Evolutionary conservation across 2,329 filamentous ascomycete genomes (phyloP), one percentile per base, ranked within the genome.

Genomic region (Exophiala sp.): DNA sequence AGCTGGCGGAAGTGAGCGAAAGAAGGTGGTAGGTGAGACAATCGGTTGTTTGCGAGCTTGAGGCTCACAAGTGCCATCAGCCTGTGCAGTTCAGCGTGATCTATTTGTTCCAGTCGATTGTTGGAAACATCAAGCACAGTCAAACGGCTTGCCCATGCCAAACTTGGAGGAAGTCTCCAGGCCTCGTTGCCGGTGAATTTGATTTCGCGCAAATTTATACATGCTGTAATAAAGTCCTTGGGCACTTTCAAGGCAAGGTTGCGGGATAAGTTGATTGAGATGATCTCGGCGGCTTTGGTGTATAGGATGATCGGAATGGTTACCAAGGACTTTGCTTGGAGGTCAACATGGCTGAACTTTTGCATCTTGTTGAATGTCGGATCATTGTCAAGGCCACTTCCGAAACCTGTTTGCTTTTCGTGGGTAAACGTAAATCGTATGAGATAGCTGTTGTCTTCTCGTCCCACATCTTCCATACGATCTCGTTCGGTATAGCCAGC

Each of bases 401-500:
- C 84, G 65, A 82, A 91, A 45, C 91, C 90, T 68, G 85, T 91
- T 69, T 96, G 87, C 65, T 92, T 89, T 16, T 88, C 87, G 12
- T 92, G 91, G 54, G 96, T 77, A 71, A 99, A 99, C 55, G 94
- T 90, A 73, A 99, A 97, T 5, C 94, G 88, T 68, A 91, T 95
- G 10, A 99, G 80, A 65, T 97, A 99, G 68, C 91, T 95, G 70
- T 97, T 96, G 75, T 99, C 94, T 71, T 99, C 94, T 53, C 94
- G 85, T 24, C 94, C 94, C 48, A 99, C 83, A 59, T 97, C 94
- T 68, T 96, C 92, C 42, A 99, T 84, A 36, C 84, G 85, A 70
- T 99, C 94, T 52, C 83, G 83, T 32, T 90, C 85, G 53, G 89
- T 86, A 66, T 97, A 99, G 8, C 94, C 94, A 49, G 92, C 88